Evolutionary conservation across 2,329 filamentous ascomycete species (phyloP).

Genomic region (Fusarium avenaceum): DNA sequence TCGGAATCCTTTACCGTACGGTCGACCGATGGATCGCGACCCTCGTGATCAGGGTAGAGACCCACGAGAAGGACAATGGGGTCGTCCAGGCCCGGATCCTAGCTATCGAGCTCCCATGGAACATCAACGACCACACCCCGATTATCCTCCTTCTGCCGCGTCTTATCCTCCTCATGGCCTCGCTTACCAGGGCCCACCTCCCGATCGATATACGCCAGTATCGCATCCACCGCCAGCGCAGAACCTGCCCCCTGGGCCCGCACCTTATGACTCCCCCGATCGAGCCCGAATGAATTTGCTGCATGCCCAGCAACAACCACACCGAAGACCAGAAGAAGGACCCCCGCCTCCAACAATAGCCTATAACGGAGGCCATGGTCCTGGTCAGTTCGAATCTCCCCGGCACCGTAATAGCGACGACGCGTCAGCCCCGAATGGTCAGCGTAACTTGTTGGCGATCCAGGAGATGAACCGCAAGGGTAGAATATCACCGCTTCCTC

Average conservation of each 20-base stretch:
- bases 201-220: conserved; percentile 53
- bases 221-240: conserved; percentile 55
- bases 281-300: conserved; percentile 60
- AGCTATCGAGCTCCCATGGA: conserved; percentile 56
- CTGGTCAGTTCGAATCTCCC: conserved; percentile 57
- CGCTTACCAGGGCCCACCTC: conserved; percentile 50
- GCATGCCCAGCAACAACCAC: conserved; percentile 55
- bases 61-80: conserved; percentile 54
- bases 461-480: conserved; percentile 87
- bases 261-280: conserved; percentile 65
- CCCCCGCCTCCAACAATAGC: conserved; percentile 65
- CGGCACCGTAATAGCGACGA: conserved; percentile 61
- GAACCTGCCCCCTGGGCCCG: conserved; percentile 43
- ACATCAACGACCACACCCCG: conserved; percentile 60
- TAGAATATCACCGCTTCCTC: conserved; percentile 87
- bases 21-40: conserved; percentile 60
- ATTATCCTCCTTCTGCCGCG: conserved; percentile 62
- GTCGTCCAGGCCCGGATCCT: conserved; percentile 50
- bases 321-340: conserved; percentile 63
- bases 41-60: conserved; percentile 54
- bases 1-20: conserved; percentile 61
- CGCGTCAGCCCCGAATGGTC: conserved; percentile 66
- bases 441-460: conserved; percentile 79
- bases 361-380: conserved; percentile 61
- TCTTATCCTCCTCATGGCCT: conserved; percentile 54